Conservation (phyloP, 139 green algal species). For the Micractinium conductrix region DNA sequence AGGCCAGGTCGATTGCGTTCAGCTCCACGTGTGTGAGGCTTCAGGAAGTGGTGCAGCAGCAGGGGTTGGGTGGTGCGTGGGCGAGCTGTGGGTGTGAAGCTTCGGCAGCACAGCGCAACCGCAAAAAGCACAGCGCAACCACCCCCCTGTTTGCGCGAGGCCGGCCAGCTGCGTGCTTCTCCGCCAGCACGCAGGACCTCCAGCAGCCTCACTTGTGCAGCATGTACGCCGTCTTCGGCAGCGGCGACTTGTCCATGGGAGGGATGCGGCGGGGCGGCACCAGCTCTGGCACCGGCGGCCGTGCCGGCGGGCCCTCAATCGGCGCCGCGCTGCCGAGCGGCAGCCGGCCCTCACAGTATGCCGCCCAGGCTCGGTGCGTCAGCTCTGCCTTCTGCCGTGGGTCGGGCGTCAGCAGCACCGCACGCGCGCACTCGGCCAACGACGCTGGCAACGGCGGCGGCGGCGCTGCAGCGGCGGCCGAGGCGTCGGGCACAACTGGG, state of each 20-base stretch:
- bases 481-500: neutral
- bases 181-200: neutral
- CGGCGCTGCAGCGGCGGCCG: neutral
- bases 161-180: too few relatives aligned
- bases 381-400: constrained; percentile 67
- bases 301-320: neutral
- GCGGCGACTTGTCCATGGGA: constrained; percentile 23
- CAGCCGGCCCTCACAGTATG: constrained; percentile 50
- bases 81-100: too few relatives aligned
- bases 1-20: constrained; percentile 91
- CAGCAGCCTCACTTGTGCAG: constrained; percentile 76
- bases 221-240: constrained; percentile 68
- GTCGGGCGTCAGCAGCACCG: constrained; percentile 64
- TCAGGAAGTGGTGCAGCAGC: neutral
- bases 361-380: constrained; percentile 62
- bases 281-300: constrained; percentile 12
- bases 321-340: constrained; percentile 43
- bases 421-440: constrained; percentile 32
- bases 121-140: too few relatives aligned
- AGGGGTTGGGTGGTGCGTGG: neutral
- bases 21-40: constrained; percentile 85
- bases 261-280: constrained; percentile 35
- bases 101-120: too few relatives aligned
- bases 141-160: too few relatives aligned
- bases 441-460: neutral